Percentiles rank a stretch among this genome's conserved stretches.
These are phyloP conservation scores for Eucalyptus regnans DNA, from an alignment of 345 rosid genomes.

Conservation along the genomic window DNA sequence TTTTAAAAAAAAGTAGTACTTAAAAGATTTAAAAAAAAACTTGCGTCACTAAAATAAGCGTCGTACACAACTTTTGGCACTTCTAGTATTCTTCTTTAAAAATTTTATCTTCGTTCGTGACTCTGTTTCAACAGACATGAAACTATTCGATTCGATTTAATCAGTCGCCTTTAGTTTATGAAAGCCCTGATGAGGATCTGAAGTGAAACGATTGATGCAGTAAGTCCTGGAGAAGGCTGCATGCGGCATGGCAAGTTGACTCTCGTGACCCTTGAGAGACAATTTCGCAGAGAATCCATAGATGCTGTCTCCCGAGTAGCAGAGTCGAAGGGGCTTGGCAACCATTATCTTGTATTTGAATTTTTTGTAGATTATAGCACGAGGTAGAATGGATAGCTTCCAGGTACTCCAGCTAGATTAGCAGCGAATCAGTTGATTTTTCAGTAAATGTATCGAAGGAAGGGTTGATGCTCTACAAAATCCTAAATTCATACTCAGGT, in stretches of 20 bases:
- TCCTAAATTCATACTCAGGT: neutral
- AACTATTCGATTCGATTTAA: too few species aligned
- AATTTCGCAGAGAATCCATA: neutral
- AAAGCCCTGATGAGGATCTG: neutral
- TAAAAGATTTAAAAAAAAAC: too few species aligned
- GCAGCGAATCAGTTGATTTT: neutral
- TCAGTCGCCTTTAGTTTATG: neutral
- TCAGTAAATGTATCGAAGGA: neutral
- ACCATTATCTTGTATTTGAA: neutral
- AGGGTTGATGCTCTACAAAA: neutral
- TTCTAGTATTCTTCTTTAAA: too few species aligned
- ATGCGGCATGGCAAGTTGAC: neutral
- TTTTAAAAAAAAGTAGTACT: accelerated
- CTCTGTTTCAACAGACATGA: neutral
- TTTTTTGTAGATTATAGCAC: neutral
- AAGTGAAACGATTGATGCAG: neutral
- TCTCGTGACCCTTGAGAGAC: neutral
- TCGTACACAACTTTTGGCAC: accelerated
- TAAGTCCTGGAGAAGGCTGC: neutral
- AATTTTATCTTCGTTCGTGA: neutral
- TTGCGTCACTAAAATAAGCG: accelerated
- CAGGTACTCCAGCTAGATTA: neutral
- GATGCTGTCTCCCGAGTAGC: neutral
- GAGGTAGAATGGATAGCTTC: neutral
- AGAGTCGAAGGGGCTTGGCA: neutral